Base-by-base conservation (phyloP, 2,329 filamentous ascomycete genomes). In the Drechslera avenae region DNA sequence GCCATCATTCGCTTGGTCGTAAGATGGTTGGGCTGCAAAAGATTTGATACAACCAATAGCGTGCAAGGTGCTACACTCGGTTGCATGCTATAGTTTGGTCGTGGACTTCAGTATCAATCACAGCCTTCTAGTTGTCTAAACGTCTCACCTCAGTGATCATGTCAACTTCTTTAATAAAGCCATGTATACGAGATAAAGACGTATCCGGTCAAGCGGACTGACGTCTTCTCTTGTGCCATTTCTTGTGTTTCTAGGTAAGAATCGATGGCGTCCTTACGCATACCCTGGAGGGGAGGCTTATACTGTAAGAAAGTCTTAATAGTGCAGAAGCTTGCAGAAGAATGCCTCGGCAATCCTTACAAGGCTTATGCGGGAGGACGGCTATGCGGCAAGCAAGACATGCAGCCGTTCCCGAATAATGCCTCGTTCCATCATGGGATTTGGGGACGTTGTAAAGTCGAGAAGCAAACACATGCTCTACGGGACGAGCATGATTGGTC, bases 361-460 rank as follows among this genome's bases (percentile, higher is more conserved):
- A 37, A 47, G 26, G 48, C 48, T 46, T 51, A 17, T 13, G 30
- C 47, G 28, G 33, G 34, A 44, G 26, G 26, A 34, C 36, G 36
- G 36, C 31, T 37, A 44, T 44, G 43, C 32, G 46, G 46, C 46
- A 47, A 17, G n/a, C 13, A 13, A 21, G 23, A 30, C 26, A 26
- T 37, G 31, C 12, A 13, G 34, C 16, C 14, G 17, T 31, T 18
- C n/a, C 32, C 18, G 21, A 5, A 23, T 23, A 23, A 45, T 13
- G 31, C 32, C 18, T 12, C 23, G 26, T 26, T 17, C 32, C 32
- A 32, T 30, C 5, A 14, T 30, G 30, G 14, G 12, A 21, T 12
- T n/a, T 18, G 41, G 36, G 43, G 10, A 16, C 37, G 13, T 16
- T 47, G 32, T 33, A 16, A 51, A 32, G 32, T 30, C 33, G 32